These are phyloP conservation scores for Astragalus membranaceus DNA, from an alignment of 306 rosid genomes.

Conservation along the genomic window DNA sequence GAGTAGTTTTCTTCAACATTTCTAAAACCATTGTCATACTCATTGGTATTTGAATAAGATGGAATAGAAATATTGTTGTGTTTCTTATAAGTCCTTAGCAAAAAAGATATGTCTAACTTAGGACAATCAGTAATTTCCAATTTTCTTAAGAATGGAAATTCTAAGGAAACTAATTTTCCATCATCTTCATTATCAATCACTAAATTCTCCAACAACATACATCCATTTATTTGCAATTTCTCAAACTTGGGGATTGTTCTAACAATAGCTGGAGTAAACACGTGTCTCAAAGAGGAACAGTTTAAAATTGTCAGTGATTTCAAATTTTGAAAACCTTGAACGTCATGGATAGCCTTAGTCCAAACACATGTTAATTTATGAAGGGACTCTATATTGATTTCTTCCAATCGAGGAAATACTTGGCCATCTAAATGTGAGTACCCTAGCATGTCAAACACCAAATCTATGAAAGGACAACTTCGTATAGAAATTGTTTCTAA, in stretches of 20 bases:
- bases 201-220: background rate
- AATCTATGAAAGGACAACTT: background rate
- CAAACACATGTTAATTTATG: background rate
- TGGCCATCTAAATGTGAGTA: background rate
- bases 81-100: background rate
- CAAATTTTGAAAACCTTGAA: background rate
- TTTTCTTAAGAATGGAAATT: background rate
- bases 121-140: background rate
- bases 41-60: background rate
- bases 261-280: background rate
- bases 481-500: background rate
- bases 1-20: background rate
- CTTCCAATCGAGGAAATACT: background rate
- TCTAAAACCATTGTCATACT: background rate
- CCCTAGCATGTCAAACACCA: background rate
- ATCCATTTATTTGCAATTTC: fast-evolving
- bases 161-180: too few species aligned
- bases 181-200: background rate
- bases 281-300: background rate
- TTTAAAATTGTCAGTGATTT: background rate
- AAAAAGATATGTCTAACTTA: background rate
- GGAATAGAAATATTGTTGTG: background rate
- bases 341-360: background rate
- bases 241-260: background rate
- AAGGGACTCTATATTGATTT: background rate